A percentile compares a stretch with the other conserved stretches of the same genome.
These are phyloP conservation scores for Astragalus glycyphyllos DNA, from an alignment of 306 rosid species.

Conservation along the genomic window DNA sequence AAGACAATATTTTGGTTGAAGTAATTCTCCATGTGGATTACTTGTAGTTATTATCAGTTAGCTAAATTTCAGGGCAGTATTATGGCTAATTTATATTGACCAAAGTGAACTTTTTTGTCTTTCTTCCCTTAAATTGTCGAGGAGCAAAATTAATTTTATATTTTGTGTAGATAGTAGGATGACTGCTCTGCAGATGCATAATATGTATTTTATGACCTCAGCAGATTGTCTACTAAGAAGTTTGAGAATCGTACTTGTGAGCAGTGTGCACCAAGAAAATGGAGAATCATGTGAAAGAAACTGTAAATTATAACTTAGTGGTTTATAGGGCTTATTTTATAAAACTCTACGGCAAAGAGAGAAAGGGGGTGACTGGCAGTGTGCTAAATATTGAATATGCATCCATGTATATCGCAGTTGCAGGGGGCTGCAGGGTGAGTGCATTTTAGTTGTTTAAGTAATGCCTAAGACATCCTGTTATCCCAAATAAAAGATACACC, in stretches of 20 bases:
- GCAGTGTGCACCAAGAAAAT: background rate
- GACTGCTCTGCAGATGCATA: slow-evolving; percentile 15
- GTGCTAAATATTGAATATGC: slow-evolving; percentile 12
- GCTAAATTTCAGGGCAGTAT: slow-evolving; percentile 8
- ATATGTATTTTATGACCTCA: slow-evolving; percentile 25
- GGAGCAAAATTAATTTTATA: slow-evolving; percentile 12
- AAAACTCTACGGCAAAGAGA: slow-evolving; percentile 19
- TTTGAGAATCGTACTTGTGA: slow-evolving; percentile 15
- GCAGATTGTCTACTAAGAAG: slow-evolving; percentile 2
- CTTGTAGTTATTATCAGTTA: slow-evolving; percentile 13
- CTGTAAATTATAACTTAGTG: background rate
- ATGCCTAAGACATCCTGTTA: background rate
- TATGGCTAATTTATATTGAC: slow-evolving; percentile 14
- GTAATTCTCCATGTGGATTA: background rate
- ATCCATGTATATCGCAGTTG: background rate
- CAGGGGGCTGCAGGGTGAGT: slow-evolving; percentile 18
- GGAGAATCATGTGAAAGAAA: slow-evolving; percentile 8
- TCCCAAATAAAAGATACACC: slow-evolving; percentile 7
- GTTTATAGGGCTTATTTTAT: slow-evolving; percentile 7
- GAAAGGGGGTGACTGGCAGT: slow-evolving; percentile 21
- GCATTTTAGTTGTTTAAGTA: slow-evolving; percentile 27
- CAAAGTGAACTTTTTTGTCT: background rate
- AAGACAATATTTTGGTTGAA: slow-evolving; percentile 4
- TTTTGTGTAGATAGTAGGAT: background rate
- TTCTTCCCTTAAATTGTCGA: background rate